Percentiles rank a stretch among this genome's conserved stretches.
Evolutionary conservation across 345 rosid species (phyloP).

Genomic region (Brassica juncea): DNA sequence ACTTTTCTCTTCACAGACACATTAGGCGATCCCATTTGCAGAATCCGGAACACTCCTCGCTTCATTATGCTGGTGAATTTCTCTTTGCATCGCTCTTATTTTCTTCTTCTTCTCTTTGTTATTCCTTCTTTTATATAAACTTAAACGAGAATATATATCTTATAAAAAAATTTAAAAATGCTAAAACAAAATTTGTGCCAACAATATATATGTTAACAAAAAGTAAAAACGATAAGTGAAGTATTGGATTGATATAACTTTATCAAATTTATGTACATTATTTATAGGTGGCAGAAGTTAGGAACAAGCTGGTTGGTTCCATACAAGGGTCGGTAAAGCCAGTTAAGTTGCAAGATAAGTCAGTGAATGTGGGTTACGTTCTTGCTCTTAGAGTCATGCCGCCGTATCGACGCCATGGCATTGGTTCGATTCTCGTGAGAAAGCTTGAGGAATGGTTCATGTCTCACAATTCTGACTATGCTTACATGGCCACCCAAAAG

Average conservation of each 20-base stretch:
- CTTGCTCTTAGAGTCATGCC: constrained; percentile 70
- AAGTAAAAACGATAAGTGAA: neutral
- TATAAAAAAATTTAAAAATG: neutral
- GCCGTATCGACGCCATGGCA: constrained; percentile 54
- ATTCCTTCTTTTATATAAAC: neutral
- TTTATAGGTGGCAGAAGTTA: constrained; percentile 62
- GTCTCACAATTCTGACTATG: constrained; percentile 53
- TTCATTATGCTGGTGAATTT: constrained; percentile 66
- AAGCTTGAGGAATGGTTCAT: constrained; percentile 76
- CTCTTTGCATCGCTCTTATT: neutral
- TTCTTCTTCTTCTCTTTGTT: neutral
- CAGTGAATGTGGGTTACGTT: constrained; percentile 62
- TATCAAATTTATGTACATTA: neutral
- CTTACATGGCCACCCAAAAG: constrained; percentile 81
- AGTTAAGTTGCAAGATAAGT: constrained; percentile 45
- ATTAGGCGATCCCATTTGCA: constrained; percentile 85
- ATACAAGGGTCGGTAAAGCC: constrained; percentile 79
- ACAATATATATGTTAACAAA: neutral
- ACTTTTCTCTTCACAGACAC: constrained; percentile 66
- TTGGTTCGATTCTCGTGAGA: constrained; percentile 55
- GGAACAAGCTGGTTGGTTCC: constrained; percentile 61
- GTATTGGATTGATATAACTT: neutral
- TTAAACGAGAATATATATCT: neutral
- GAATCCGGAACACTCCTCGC: constrained; percentile 71
- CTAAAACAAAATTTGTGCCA: neutral